Conservation (phyloP, 441 rosid species). For the Erysimum cheiri region DNA sequence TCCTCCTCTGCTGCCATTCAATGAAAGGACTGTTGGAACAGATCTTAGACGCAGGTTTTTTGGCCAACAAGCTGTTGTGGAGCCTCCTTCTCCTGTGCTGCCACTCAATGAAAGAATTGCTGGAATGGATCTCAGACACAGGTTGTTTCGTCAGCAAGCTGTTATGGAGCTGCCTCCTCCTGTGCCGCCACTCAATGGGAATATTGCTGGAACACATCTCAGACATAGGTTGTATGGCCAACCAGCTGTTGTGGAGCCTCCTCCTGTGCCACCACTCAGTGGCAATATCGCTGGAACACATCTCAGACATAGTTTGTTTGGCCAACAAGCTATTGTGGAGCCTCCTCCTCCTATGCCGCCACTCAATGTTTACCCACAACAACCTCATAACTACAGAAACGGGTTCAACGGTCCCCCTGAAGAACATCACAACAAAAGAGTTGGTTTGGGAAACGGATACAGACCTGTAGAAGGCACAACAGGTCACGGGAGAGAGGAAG, state of each 20-base stretch:
- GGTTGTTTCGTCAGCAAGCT: neutral
- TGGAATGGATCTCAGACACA: neutral
- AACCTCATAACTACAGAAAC: slow-evolving; percentile 1
- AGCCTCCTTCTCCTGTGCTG: neutral
- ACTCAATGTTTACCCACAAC: slow-evolving; percentile 15
- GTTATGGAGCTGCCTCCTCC: neutral
- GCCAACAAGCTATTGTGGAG: neutral
- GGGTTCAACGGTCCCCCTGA: neutral
- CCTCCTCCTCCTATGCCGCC: neutral
- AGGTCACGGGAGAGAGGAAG: neutral
- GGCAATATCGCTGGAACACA: neutral
- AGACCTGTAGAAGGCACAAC: slow-evolving; percentile 5
- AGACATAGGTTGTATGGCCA: neutral
- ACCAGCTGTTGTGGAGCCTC: neutral
- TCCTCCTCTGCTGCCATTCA: neutral
- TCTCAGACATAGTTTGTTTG: neutral
- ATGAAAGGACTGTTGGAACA: neutral
- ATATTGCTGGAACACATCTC: neutral
- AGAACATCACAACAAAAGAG: slow-evolving; percentile 14
- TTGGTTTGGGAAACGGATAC: slow-evolving; percentile 1
- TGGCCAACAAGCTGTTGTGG: neutral
- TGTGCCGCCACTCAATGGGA: neutral
- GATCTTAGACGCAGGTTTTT: neutral
- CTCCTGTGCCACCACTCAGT: neutral
- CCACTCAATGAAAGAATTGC: neutral